These are phyloP conservation scores for Xylariaceae sp. DNA, from an alignment of 2,329 filamentous ascomycete genomes.

Conservation along the genomic window DNA sequence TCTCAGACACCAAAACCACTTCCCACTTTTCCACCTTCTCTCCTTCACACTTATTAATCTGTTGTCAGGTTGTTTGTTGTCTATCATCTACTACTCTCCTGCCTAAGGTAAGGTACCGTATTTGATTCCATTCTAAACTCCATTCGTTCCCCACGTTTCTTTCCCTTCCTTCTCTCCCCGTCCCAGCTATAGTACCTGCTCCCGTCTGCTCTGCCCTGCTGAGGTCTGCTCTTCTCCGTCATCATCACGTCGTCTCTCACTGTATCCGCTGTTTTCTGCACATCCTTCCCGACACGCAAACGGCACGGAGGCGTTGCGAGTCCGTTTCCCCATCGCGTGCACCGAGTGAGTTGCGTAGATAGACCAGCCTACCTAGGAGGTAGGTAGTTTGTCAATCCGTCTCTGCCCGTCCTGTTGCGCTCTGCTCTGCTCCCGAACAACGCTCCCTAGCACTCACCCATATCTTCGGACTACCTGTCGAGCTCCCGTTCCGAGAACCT, in stretches of 20 bases:
- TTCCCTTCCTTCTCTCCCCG: slow-evolving; percentile 7
- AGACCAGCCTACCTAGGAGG: background rate
- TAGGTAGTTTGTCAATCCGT: background rate
- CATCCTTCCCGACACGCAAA: slow-evolving; percentile 5
- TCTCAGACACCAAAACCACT: slow-evolving; percentile 1
- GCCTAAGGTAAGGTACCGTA: slow-evolving; percentile 1
- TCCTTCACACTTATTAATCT: slow-evolving; percentile 6
- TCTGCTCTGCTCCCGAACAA: slow-evolving; percentile 2
- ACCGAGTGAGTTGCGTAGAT: slow-evolving; percentile 2
- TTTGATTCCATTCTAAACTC: slow-evolving; percentile 11
- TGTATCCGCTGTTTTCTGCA: slow-evolving; percentile 1
- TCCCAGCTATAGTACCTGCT: background rate
- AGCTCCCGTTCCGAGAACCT: slow-evolving; percentile 2
- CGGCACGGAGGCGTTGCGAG: slow-evolving; percentile 1
- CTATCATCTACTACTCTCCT: background rate
- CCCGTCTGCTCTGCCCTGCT: background rate
- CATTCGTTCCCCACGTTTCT: slow-evolving; percentile 11
- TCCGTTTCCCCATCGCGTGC: slow-evolving; percentile 9
- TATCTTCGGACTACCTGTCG: background rate
- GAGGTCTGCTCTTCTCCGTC: too few relatives aligned
- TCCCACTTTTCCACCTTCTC: slow-evolving; percentile 8
- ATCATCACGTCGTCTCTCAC: background rate
- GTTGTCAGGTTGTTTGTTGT: slow-evolving; percentile 7
- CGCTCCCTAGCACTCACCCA: background rate
- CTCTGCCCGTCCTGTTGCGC: background rate